Evolutionary conservation across 805 yeast species (phyloP), one percentile per base, ranked within the genome.

Genomic region (Nakazawaea ernobii): DNA sequence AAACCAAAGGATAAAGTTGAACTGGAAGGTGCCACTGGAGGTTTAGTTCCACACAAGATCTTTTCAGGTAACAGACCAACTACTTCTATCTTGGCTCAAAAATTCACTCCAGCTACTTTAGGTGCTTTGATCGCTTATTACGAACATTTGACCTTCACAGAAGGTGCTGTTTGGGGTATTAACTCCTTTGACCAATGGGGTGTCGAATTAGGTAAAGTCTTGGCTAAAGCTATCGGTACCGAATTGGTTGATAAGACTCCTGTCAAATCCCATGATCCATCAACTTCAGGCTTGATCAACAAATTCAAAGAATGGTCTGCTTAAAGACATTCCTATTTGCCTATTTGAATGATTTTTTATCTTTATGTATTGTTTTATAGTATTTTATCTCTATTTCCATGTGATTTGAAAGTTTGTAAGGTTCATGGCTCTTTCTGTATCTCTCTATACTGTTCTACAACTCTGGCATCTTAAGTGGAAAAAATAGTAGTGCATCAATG

Each of bases 111-210:
- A 50, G 97, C 96, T 43, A 71, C 97, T 46, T 79, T 94, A 56
- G 99, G 99, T 73, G 80, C 98, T 40, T 78, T 94, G 71, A 94
- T 94, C 66, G 97, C 96, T 39, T 94, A 94, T 81, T 94, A 94
- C 75, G 99, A 94, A 74, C 97, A 90, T 67, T 80, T 89, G 51
- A 92, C 98, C 37, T 94, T 94, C 73, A 91, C 91, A 50, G 99
- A 94, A 75, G 99, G 99, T 73, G 99, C 99, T 49, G 73, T 94
- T 63, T 92, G 99, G 99, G 94, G 95, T 80, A 91, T 94, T 76
- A 94, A 94, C 83, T 92, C 98, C 15, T 94, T 89, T 66, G 99
- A 94, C 76, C 99, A 94, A 77, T 94, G 98, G 96, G 99, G 99
- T 71, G 99, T 94, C 62, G 99, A 94, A 75, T 86, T 94, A 60